Evolutionary conservation across 805 yeast species (phyloP).

Genomic region (Lipomyces spencermartinsiae): DNA sequence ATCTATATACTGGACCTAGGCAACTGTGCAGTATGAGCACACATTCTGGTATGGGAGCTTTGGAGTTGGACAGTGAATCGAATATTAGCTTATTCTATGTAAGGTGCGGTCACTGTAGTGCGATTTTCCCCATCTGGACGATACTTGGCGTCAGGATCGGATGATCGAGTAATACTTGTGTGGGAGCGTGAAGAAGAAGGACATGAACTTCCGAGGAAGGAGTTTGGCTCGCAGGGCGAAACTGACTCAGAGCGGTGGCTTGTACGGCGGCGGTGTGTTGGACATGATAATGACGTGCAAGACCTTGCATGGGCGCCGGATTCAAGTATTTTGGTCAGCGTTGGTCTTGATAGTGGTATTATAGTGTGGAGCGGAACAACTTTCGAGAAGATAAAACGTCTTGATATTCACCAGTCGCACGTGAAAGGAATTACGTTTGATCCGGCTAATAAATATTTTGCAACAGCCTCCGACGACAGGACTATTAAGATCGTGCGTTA

Average conservation of each 20-base stretch:
- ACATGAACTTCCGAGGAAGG: constrained; percentile 52
- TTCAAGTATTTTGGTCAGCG: constrained; percentile 85
- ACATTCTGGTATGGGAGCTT: constrained; percentile 70
- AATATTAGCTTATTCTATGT: background rate
- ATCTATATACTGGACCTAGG: constrained; percentile 31
- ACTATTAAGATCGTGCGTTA: constrained; percentile 87
- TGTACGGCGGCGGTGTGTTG: constrained; percentile 87
- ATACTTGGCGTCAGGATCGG: constrained; percentile 92
- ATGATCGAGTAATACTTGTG: constrained; percentile 85
- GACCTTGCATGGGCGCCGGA: constrained; percentile 99
- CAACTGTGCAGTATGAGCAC: constrained; percentile 91
- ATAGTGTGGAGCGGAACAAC: constrained; percentile 94
- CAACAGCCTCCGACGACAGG: constrained; percentile 95
- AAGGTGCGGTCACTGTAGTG: constrained; percentile 83
- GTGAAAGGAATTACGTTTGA: constrained; percentile 97
- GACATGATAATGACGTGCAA: constrained; percentile 97
- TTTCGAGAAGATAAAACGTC: constrained; percentile 75
- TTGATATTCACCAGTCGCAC: constrained; percentile 92
- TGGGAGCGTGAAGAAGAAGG: constrained; percentile 89
- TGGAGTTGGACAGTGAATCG: background rate
- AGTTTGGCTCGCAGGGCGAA: constrained; percentile 66
- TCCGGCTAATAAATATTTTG: constrained; percentile 97
- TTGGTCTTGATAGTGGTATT: constrained; percentile 90
- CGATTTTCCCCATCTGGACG: constrained; percentile 91
- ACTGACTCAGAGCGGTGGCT: constrained; percentile 93